Evolutionary conservation across 805 yeast genomes (phyloP), one percentile per base, ranked within the genome.

Genomic region (Starmerella vitae): DNA sequence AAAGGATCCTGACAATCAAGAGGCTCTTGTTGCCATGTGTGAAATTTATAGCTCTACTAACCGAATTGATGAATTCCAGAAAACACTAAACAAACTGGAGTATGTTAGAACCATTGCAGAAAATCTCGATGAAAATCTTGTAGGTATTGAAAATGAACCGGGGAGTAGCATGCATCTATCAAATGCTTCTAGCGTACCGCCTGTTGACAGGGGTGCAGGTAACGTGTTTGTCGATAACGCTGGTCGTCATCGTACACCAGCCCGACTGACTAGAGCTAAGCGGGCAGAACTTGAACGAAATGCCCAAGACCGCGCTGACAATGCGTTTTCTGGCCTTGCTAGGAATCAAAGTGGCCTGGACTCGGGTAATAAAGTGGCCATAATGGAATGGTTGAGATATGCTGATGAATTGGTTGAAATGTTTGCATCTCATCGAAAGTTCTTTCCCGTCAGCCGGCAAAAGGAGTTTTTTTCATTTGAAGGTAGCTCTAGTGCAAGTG

Each of bases 331-430:
- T 12, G 64, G 78, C 44, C 62, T 79, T 56, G 61, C 66, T 15
- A 63, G 77, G 38, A 66, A 78, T 36, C 62, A 66, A 25, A 61
- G 61, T 1, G 72, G 72, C 3, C 46, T 74, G 29, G 68, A 64
- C 30, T 49, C 55, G 3, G 72, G 68, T 3, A 78, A 76, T 45
- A 60, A 57, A 13, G 74, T 72, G n/a, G 80, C 91, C 0, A 68
- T 74, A 2, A 65, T 69, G 6, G 71, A 82, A 2, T 91, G 97
- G 97, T 68, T 82, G 47, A 82, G 83, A 44, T 63, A 76, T 4
- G 94, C 88, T 0, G 71, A 82, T 2, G 93, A 80, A 48, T 66
- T 91, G 36, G 74, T 88, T 30, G 93, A 85, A 52, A 73, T 81
- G 43, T 86, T 91, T 54, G 73, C 80, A 20, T 71, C 76, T 39